Percentiles rank a stretch among this genome's conserved stretches.
Conservation (phyloP, 495 filamentous ascomycete genomes). For the Apodospora peruviana region DNA sequence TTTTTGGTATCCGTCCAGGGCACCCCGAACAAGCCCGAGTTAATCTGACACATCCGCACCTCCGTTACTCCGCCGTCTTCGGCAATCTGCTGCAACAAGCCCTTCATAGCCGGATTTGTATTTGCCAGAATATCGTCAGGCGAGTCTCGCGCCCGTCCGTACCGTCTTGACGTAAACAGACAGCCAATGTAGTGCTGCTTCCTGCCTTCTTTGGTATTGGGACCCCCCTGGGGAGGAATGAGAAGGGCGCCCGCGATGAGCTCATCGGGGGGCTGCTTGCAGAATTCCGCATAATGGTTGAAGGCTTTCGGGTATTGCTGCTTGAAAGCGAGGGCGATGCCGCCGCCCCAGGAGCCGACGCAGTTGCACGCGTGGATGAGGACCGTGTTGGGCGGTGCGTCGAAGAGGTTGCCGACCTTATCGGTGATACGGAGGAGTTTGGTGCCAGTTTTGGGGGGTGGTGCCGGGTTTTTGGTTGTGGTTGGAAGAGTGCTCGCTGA, state of each 20-base stretch:
- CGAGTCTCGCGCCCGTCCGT: constrained; percentile 10
- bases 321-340: constrained; percentile 19
- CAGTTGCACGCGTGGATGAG: constrained; percentile 28
- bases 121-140: constrained; percentile 10
- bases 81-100: constrained; percentile 18
- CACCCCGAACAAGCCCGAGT: constrained; percentile 20
- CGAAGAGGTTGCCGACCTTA: constrained; percentile 18
- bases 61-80: constrained; percentile 6
- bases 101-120: constrained; percentile 14
- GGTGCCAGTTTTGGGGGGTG: background rate
- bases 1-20: constrained; percentile 19
- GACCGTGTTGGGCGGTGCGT: constrained; percentile 16
- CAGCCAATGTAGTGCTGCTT: constrained; percentile 23
- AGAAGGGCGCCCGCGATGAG: constrained; percentile 20
- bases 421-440: constrained; percentile 10
- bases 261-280: constrained; percentile 6
- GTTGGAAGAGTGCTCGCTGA: background rate
- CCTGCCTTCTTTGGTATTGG: background rate
- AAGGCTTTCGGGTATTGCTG: constrained; percentile 16
- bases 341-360: constrained; percentile 18
- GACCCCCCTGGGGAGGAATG: constrained; percentile 7
- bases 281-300: constrained; percentile 13
- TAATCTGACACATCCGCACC: constrained; percentile 25
- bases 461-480: background rate
- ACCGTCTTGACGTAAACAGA: constrained; percentile 19